Conservation (phyloP, 2,329 filamentous ascomycete genomes). For the Diaporthe nobilis region DNA sequence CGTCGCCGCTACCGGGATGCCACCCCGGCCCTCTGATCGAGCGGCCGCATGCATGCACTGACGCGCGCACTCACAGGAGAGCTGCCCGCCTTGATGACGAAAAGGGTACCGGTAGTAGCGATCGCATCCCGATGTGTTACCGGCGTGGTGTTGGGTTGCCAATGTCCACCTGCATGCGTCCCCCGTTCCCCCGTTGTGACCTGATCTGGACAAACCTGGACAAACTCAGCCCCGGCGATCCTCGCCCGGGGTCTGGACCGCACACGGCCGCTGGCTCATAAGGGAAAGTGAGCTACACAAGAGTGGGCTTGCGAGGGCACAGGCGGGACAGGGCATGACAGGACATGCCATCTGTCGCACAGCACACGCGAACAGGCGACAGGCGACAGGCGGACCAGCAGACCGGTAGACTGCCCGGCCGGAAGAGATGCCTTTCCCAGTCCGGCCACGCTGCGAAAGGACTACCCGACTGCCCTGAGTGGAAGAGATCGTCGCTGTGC, state of each 20-base stretch:
- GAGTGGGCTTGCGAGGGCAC: conserved; percentile 10
- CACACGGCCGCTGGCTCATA: neutral
- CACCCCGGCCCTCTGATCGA: neutral
- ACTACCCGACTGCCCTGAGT: neutral
- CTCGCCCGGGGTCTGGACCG: neutral
- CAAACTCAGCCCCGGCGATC: conserved; percentile 7
- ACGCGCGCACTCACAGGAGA: neutral
- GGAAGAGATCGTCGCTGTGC: neutral
- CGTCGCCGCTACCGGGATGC: neutral
- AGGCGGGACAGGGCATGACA: neutral
- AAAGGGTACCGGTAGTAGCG: neutral
- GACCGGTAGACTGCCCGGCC: neutral
- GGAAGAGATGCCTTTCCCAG: neutral
- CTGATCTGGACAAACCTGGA: conserved; percentile 16
- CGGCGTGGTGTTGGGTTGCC: conserved; percentile 2
- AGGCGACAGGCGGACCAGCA: neutral
- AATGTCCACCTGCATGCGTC: conserved; percentile 13
- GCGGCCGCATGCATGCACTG: neutral
- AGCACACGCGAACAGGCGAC: neutral
- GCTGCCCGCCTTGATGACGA: neutral
- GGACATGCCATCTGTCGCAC: conserved; percentile 9
- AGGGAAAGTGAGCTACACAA: conserved; percentile 7
- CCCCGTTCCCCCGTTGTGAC: conserved; percentile 1
- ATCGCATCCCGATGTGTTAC: conserved; percentile 15
- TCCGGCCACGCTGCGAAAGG: neutral